Conservation (phyloP, 495 filamentous ascomycete genomes). For the Neurospora sp. region DNA sequence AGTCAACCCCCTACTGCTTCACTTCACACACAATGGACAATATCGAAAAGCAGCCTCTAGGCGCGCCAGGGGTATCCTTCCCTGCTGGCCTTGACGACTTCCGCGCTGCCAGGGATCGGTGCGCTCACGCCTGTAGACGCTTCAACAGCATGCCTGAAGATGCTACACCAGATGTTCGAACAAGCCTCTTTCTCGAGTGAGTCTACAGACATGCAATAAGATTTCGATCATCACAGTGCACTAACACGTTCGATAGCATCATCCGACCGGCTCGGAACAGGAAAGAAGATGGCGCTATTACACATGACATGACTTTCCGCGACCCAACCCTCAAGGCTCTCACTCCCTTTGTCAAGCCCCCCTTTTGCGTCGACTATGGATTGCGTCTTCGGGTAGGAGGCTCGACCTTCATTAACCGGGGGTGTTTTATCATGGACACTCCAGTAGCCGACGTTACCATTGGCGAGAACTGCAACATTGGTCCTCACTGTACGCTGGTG, state of each 20-base stretch:
- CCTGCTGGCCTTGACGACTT: conserved; percentile 28
- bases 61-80: conserved; percentile 12
- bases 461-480: conserved; percentile 25
- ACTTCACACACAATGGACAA: conserved; percentile 2
- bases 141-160: conserved; percentile 28
- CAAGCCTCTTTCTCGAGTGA: conserved; percentile 23
- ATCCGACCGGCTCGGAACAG: conserved; percentile 21
- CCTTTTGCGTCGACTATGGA: conserved; percentile 27
- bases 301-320: conserved; percentile 25
- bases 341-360: conserved; percentile 27
- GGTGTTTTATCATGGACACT: conserved; percentile 29
- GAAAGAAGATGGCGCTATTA: conserved; percentile 13
- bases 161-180: conserved; percentile 18
- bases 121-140: conserved; percentile 22
- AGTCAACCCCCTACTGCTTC: background rate
- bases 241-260: conserved; percentile 14
- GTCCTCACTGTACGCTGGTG: conserved; percentile 23
- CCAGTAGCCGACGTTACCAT: conserved; percentile 27
- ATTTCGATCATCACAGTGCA: background rate
- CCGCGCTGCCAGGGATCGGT: conserved; percentile 19
- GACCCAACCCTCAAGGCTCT: conserved; percentile 19
- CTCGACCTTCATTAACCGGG: conserved; percentile 26
- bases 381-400: conserved; percentile 20
- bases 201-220: background rate
- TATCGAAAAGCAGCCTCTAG: background rate